Evolutionary conservation across 305 asterid species (phyloP).

Genomic region (Rubia occidens): DNA sequence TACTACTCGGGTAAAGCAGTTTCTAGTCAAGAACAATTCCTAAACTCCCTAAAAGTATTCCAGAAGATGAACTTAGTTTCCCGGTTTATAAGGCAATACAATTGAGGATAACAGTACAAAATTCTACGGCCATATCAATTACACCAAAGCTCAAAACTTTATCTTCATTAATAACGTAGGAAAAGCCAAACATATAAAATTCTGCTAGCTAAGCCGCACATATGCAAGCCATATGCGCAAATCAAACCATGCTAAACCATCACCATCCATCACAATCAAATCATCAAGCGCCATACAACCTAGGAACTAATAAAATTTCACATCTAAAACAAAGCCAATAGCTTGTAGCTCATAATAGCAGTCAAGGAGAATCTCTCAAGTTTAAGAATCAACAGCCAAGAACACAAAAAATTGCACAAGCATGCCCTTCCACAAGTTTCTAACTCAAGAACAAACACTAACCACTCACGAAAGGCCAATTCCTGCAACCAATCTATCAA

Average conservation of each 20-base stretch:
- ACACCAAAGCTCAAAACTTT: neutral
- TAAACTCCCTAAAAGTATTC: neutral
- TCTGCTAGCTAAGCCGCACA: neutral
- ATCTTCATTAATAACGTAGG: neutral
- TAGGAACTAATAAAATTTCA: neutral
- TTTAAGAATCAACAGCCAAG: neutral
- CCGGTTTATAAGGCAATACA: neutral
- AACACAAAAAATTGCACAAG: neutral
- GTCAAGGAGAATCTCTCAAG: constrained; percentile 5
- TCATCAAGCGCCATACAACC: neutral
- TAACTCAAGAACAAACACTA: neutral
- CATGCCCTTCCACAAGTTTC: neutral
- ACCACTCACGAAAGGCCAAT: neutral
- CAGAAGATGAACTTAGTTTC: constrained; percentile 1
- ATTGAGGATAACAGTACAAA: neutral
- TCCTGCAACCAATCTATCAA: neutral
- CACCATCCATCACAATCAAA: neutral
- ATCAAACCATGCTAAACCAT: no score
- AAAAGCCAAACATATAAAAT: neutral
- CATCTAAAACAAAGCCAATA: no score
- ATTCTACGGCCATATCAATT: neutral
- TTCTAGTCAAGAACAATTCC: constrained; percentile 3
- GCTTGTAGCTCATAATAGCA: neutral
- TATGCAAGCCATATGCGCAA: neutral
- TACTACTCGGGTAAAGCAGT: neutral